phyloP scores from a whole-genome alignment of 1,139 yeast genomes.

The Diutina pseudorugosa region DNA sequence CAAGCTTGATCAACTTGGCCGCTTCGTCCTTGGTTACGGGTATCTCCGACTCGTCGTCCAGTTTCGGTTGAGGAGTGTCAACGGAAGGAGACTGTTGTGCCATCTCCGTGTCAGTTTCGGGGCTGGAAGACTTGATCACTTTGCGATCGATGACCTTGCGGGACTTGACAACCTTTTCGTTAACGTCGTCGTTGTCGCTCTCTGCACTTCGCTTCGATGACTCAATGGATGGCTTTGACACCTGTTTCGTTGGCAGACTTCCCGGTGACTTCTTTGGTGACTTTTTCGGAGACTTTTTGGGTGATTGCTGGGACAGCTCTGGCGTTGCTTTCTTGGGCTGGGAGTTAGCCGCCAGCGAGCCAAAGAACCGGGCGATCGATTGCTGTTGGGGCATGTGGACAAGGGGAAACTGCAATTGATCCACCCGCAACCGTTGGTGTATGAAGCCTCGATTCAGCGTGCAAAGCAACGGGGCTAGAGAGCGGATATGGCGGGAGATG shows the following conservation, averaged over 20 bases:
- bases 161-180: neutral
- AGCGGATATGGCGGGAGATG: too few relatives aligned
- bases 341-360: neutral
- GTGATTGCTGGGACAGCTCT: neutral
- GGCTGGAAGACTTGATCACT: too few relatives aligned
- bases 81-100: neutral
- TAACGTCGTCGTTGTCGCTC: neutral
- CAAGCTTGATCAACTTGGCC: neutral
- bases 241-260: too few relatives aligned
- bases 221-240: too few relatives aligned
- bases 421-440: too few relatives aligned
- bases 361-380: neutral
- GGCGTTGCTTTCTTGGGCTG: neutral
- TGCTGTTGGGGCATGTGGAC: too few relatives aligned
- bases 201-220: too few relatives aligned
- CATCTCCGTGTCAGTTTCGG: neutral
- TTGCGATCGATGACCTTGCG: neutral
- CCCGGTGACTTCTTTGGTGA: too few relatives aligned
- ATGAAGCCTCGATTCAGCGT: too few relatives aligned
- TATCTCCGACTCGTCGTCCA: neutral
- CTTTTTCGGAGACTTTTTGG: too few relatives aligned
- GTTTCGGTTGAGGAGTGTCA: neutral
- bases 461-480: too few relatives aligned
- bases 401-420: too few relatives aligned
- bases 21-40: neutral